These are phyloP conservation scores for Xylaria flabelliformis DNA, from an alignment of 495 filamentous ascomycete species.

Conservation along the genomic window DNA sequence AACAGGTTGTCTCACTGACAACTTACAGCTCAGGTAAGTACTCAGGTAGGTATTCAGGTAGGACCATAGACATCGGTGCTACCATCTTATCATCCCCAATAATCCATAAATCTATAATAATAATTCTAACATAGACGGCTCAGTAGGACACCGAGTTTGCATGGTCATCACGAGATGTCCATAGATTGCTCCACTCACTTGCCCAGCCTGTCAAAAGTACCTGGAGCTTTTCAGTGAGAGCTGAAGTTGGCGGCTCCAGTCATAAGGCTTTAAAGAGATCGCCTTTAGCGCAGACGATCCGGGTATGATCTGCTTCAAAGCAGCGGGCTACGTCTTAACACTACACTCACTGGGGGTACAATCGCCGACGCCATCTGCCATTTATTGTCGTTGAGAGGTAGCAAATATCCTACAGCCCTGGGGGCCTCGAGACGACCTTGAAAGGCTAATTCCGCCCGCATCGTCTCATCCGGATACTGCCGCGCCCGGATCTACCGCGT, in stretches of 20 bases:
- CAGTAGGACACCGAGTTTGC: background rate
- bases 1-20: background rate
- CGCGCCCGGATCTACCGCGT: background rate
- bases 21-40: background rate
- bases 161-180: background rate
- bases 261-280: constrained; percentile 13
- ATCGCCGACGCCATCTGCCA: background rate
- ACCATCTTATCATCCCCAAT: background rate
- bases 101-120: background rate
- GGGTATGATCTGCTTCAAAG: constrained; percentile 7
- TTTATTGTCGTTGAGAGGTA: background rate
- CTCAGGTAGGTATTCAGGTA: too few relatives aligned
- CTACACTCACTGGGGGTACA: constrained; percentile 6
- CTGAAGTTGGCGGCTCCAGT: background rate
- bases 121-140: background rate
- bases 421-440: background rate
- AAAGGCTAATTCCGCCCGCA: background rate
- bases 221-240: background rate
- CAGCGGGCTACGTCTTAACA: constrained; percentile 7
- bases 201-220: constrained; percentile 1
- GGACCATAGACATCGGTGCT: background rate
- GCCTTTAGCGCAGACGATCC: background rate
- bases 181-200: background rate
- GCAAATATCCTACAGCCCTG: background rate
- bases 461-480: constrained; percentile 10